Percentiles rank a stretch among this genome's conserved stretches.
Evolutionary conservation across 805 yeast species (phyloP).

Genomic region (Sugiyamaella smithiae): DNA sequence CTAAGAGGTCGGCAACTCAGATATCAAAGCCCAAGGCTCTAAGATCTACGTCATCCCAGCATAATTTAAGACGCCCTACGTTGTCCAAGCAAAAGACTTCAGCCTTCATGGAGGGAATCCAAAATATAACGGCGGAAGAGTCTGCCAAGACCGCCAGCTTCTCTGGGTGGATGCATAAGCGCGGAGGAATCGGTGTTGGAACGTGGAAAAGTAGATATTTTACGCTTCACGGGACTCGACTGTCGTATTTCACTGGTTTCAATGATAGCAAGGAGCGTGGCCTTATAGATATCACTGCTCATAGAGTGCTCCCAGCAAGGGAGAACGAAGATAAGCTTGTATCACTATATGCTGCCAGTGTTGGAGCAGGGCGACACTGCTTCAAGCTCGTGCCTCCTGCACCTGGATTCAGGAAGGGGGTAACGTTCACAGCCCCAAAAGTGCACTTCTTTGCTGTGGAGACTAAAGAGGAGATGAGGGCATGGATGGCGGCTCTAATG

Average conservation of each 20-base stretch:
- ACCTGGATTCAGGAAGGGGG: constrained; percentile 92
- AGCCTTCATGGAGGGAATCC: constrained; percentile 71
- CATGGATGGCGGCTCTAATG: constrained; percentile 92
- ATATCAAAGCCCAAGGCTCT: not conserved
- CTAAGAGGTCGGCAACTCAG: constrained; percentile 9
- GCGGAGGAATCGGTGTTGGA: constrained; percentile 80
- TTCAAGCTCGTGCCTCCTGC: constrained; percentile 92
- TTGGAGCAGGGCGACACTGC: constrained; percentile 91
- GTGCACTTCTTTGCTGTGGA: constrained; percentile 97
- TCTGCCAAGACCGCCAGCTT: constrained; percentile 71
- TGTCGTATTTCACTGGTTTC: constrained; percentile 79
- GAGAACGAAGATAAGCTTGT: constrained; percentile 79
- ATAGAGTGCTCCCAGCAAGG: constrained; percentile 77
- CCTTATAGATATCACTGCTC: constrained; percentile 91
- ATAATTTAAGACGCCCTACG: constrained; percentile 34
- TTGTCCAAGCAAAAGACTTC: constrained; percentile 38
- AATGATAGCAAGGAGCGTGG: constrained; percentile 87
- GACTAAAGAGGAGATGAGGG: constrained; percentile 83
- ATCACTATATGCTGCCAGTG: constrained; percentile 85
- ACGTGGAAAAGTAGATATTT: constrained; percentile 89
- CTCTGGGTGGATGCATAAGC: constrained; percentile 96
- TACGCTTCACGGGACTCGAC: constrained; percentile 85
- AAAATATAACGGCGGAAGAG: constrained; percentile 68
- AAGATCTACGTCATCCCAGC: constrained; percentile 41
- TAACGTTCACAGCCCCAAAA: constrained; percentile 94